These are phyloP conservation scores for Porodaedalea pini DNA, from an alignment of 1,284 basidiomycete genomes.

Conservation along the genomic window DNA sequence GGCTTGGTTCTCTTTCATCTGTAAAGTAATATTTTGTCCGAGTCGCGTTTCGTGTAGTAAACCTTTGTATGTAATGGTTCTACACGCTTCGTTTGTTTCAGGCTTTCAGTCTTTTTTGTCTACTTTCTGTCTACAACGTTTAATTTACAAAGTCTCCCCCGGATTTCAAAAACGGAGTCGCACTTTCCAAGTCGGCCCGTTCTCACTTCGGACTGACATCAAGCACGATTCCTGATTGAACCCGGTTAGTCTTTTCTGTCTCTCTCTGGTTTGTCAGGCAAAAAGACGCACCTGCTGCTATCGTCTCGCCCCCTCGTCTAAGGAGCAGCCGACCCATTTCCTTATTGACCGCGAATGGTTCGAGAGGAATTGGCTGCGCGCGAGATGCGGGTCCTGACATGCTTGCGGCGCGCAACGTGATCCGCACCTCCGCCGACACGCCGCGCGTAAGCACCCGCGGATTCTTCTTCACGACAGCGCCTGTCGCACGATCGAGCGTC, in stretches of 20 bases:
- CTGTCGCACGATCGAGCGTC: slow-evolving; percentile 76
- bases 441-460: slow-evolving; percentile 87
- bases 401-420: slow-evolving; percentile 63
- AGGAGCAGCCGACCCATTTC: slow-evolving; percentile 94
- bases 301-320: slow-evolving; percentile 87
- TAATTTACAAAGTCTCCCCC: not conserved
- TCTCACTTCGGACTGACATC: slow-evolving; percentile 25
- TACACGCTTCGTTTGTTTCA: not conserved
- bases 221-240: slow-evolving; percentile 39
- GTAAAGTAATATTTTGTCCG: not conserved
- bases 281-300: slow-evolving; percentile 73
- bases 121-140: not conserved
- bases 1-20: not conserved
- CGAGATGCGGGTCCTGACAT: slow-evolving; percentile 45
- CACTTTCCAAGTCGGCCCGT: not conserved
- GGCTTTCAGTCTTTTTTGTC: not conserved
- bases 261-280: not conserved
- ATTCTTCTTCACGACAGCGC: slow-evolving; percentile 70
- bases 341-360: slow-evolving; percentile 87
- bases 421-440: slow-evolving; percentile 80
- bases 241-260: not conserved
- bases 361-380: slow-evolving; percentile 72
- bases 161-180: too few species aligned
- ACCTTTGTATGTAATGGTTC: not conserved
- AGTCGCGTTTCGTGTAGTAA: not conserved